These are phyloP conservation scores for Diospyros lotus DNA, from an alignment of 148 eudicot species.

Conservation along the genomic window DNA sequence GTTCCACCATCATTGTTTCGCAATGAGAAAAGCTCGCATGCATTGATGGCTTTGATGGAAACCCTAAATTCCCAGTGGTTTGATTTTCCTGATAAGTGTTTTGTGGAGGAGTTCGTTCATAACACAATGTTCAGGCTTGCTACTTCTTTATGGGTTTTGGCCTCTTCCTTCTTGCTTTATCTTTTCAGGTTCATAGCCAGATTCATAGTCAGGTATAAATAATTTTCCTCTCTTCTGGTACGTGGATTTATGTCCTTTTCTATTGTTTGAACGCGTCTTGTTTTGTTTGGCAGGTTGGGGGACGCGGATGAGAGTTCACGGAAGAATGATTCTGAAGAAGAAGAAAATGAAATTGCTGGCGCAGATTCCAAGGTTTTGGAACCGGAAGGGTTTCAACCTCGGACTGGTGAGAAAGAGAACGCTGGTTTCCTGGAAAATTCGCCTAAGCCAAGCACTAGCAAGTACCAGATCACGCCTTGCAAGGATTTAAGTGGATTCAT, in stretches of 20 bases:
- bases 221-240: neutral
- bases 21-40: slow-evolving; percentile 16
- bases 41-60: slow-evolving; percentile 27
- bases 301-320: slow-evolving; percentile 10
- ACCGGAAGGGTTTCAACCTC: slow-evolving; percentile 15
- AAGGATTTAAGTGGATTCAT: slow-evolving; percentile 47
- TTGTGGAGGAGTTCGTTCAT: slow-evolving; percentile 16
- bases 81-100: slow-evolving; percentile 3
- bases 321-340: slow-evolving; percentile 10
- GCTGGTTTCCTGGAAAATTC: slow-evolving; percentile 22
- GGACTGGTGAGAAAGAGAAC: slow-evolving; percentile 26
- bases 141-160: slow-evolving; percentile 35
- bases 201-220: slow-evolving; percentile 35
- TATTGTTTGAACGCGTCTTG: neutral
- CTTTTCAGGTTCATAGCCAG: slow-evolving; percentile 31
- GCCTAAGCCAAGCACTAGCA: slow-evolving; percentile 30
- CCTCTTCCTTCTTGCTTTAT: slow-evolving; percentile 20
- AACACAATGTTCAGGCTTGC: slow-evolving; percentile 29
- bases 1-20: slow-evolving; percentile 26
- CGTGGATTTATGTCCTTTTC: neutral
- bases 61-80: slow-evolving; percentile 19
- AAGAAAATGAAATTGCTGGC: slow-evolving; percentile 9
- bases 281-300: slow-evolving; percentile 22
- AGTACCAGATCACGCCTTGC: slow-evolving; percentile 39
- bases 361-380: neutral